Conservation (phyloP, 2,329 filamentous ascomycete species). For the Calonectria ilicicola region DNA sequence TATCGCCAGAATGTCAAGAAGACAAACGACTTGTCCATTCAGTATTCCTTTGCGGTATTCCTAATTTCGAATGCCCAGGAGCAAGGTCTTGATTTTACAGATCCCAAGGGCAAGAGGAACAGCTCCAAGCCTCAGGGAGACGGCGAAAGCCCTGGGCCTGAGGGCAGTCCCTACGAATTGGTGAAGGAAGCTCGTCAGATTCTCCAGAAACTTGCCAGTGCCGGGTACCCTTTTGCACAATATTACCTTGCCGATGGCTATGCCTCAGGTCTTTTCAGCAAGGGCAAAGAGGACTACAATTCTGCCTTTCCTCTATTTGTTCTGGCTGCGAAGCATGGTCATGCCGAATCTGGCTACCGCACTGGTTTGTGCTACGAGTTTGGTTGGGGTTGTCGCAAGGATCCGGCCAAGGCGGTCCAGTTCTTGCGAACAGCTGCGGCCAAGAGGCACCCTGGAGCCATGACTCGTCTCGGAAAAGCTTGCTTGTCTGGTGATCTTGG, state of each 20-base stretch:
- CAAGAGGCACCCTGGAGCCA: constrained; percentile 95
- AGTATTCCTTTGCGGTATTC: constrained; percentile 97
- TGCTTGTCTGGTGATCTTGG: constrained; percentile 92
- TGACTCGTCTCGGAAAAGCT: constrained; percentile 90
- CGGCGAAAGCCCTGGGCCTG: constrained; percentile 59
- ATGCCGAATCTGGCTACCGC: constrained; percentile 95
- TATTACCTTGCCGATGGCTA: constrained; percentile 97
- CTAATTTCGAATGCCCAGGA: constrained; percentile 91
- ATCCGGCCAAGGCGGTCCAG: constrained; percentile 91
- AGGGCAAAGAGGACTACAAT: constrained; percentile 92
- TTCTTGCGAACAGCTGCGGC: constrained; percentile 91
- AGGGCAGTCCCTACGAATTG: constrained; percentile 72
- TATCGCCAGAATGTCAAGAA: constrained; percentile 98
- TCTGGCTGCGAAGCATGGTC: constrained; percentile 94
- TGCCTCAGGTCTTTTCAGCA: constrained; percentile 93
- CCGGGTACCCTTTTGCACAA: constrained; percentile 95
- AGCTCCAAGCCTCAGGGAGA: constrained; percentile 61
- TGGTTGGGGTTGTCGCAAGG: constrained; percentile 93
- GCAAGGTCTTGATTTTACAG: constrained; percentile 69
- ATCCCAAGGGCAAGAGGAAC: constrained; percentile 58
- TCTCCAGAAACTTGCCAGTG: constrained; percentile 85
- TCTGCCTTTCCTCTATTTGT: constrained; percentile 93
- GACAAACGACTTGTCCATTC: constrained; percentile 88
- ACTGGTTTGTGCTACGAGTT: constrained; percentile 97
- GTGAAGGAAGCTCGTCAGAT: constrained; percentile 91